phyloP scores from a whole-genome alignment of 2,329 filamentous ascomycete genomes.

The Colletotrichum viniferum region DNA sequence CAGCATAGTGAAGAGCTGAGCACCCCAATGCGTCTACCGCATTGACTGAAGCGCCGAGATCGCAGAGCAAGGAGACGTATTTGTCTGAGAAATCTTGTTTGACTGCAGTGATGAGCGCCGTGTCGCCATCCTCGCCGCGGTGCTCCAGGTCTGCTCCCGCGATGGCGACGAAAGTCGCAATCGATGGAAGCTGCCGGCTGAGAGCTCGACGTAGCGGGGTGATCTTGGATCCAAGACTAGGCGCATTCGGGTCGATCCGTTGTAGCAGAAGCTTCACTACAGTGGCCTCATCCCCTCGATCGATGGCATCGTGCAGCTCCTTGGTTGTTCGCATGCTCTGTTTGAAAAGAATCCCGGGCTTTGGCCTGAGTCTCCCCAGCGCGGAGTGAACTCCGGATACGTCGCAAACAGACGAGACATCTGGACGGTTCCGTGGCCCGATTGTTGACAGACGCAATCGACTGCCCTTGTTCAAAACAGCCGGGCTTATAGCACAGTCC shows the following conservation, averaged over 20 bases:
- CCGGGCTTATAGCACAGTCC: conserved; percentile 18
- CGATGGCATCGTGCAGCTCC: conserved; percentile 28
- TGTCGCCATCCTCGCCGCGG: conserved; percentile 16
- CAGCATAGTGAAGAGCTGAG: conserved; percentile 27
- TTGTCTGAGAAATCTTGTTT: conserved; percentile 23
- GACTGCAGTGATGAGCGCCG: conserved; percentile 25
- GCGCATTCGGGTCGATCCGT: conserved; percentile 24
- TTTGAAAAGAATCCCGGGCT: conserved; percentile 7
- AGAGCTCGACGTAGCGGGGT: conserved; percentile 27
- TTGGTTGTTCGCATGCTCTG: conserved; percentile 18
- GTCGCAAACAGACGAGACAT: background rate
- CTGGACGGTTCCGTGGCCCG: background rate
- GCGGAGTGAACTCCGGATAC: conserved; percentile 2
- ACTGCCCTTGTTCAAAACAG: conserved; percentile 19
- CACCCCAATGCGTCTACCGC: conserved; percentile 25
- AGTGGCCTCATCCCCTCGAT: conserved; percentile 22
- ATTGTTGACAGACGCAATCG: conserved; percentile 12
- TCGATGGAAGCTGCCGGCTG: conserved; percentile 19
- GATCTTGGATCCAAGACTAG: conserved; percentile 10
- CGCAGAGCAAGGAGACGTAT: conserved; percentile 26
- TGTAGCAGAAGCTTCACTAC: conserved; percentile 25
- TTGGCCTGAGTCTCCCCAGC: conserved; percentile 11
- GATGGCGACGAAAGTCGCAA: conserved; percentile 24
- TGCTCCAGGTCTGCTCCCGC: conserved; percentile 27
- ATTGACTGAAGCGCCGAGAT: conserved; percentile 25